A percentile compares a stretch with the other conserved stretches of the same genome.
Evolutionary conservation across 2,329 filamentous ascomycete genomes (phyloP).

Genomic region (Trichoderma hamatum): DNA sequence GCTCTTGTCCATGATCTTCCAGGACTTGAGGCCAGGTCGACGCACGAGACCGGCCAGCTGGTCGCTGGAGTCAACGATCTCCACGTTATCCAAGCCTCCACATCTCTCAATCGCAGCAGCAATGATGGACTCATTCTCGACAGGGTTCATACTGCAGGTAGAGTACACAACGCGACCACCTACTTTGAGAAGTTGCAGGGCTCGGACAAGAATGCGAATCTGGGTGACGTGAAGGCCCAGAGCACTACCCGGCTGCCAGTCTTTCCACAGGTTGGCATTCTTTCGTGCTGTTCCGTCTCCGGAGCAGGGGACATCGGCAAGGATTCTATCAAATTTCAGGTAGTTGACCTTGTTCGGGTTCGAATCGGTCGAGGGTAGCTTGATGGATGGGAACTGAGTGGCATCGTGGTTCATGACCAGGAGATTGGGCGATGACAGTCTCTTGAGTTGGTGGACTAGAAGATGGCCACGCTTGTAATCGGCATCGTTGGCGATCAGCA

Average conservation of each 20-base stretch:
- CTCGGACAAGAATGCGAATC: constrained; percentile 84
- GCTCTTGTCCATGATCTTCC: constrained; percentile 90
- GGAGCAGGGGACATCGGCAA: constrained; percentile 95
- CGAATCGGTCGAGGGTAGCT: constrained; percentile 65
- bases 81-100: constrained; percentile 78
- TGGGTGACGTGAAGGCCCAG: constrained; percentile 87
- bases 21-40: constrained; percentile 73
- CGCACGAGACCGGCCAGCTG: constrained; percentile 77
- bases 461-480: constrained; percentile 98
- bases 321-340: constrained; percentile 93
- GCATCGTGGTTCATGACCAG: constrained; percentile 98
- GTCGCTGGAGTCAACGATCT: constrained; percentile 80
- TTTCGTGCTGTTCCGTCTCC: constrained; percentile 94
- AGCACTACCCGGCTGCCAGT: constrained; percentile 87
- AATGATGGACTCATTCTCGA: constrained; percentile 94
- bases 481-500: constrained; percentile 93
- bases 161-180: constrained; percentile 96
- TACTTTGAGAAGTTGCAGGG: constrained; percentile 93
- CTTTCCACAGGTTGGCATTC: constrained; percentile 91
- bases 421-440: constrained; percentile 92
- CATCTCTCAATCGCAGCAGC: constrained; percentile 87
- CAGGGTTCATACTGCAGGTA: constrained; percentile 97
- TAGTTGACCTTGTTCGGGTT: constrained; percentile 66
- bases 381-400: constrained; percentile 91
- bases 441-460: constrained; percentile 96